A percentile compares a stretch with the other conserved stretches of the same genome.
These are phyloP conservation scores for Zelopaecilomyces penicillatus DNA, from an alignment of 2,329 filamentous ascomycete species.

Conservation along the genomic window DNA sequence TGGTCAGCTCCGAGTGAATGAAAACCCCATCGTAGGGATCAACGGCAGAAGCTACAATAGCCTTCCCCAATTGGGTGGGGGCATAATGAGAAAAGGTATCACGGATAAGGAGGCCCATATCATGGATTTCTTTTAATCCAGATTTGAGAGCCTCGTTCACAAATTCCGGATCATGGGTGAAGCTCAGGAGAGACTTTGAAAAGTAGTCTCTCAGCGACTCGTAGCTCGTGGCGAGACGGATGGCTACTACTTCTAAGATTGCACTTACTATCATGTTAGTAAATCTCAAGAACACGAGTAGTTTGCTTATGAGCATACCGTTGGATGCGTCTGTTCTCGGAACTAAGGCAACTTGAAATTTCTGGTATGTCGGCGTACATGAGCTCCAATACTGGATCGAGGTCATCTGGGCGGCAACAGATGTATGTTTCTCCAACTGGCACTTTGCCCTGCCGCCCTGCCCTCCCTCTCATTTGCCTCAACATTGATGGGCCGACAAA, in stretches of 20 bases:
- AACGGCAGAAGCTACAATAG: conserved; percentile 63
- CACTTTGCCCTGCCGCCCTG: conserved; percentile 71
- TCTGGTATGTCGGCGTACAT: conserved; percentile 65
- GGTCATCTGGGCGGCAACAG: conserved; percentile 59
- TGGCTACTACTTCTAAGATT: conserved; percentile 61
- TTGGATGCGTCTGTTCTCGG: conserved; percentile 60
- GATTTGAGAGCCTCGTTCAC: conserved; percentile 47
- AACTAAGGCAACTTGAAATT: conserved; percentile 59
- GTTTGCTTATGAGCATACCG: conserved; percentile 32
- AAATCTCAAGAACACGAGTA: not conserved
- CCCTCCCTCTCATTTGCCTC: conserved; percentile 71
- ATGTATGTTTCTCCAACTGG: conserved; percentile 70
- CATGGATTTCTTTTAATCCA: conserved; percentile 49
- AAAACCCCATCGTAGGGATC: conserved; percentile 69
- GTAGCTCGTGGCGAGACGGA: conserved; percentile 56
- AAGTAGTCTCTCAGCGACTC: conserved; percentile 62
- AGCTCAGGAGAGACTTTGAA: conserved; percentile 56
- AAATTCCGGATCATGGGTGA: conserved; percentile 41
- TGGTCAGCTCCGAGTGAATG: conserved; percentile 58
- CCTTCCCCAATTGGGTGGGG: conserved; percentile 58
- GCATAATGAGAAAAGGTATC: conserved; percentile 44
- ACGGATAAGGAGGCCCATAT: conserved; percentile 44
- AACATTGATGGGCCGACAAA: conserved; percentile 72
- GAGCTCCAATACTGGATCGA: conserved; percentile 61
- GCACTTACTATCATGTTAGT: conserved; percentile 37